Percentiles rank a stretch among this genome's conserved stretches.
Conservation (phyloP, 2,329 filamentous ascomycete species). For the Apiospora hydei region DNA sequence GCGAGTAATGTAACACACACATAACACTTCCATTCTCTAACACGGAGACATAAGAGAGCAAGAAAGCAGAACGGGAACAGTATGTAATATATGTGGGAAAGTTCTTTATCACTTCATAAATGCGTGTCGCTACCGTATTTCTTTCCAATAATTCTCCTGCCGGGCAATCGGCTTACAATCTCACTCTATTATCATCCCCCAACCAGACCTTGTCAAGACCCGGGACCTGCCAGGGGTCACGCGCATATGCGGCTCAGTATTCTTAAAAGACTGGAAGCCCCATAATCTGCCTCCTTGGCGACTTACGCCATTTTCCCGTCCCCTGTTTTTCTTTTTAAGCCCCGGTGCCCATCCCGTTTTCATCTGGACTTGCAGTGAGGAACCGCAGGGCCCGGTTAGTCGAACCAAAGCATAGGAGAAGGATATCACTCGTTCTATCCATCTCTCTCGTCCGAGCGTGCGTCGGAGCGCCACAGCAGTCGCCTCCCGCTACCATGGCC, state of each 20-base stretch:
- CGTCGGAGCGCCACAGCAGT: not conserved
- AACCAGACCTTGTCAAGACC: not conserved
- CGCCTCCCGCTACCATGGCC: conserved; percentile 24
- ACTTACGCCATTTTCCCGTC: not conserved
- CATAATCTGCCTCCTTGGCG: not conserved
- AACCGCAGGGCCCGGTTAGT: not conserved
- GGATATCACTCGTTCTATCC: conserved; percentile 7
- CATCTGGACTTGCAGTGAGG: not conserved
- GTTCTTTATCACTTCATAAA: not conserved
- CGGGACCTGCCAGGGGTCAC: not conserved
- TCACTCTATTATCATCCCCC: not conserved
- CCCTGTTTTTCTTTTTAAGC: not conserved
- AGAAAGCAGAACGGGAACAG: not conserved
- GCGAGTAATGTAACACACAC: not conserved
- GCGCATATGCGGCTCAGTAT: conserved; percentile 1
- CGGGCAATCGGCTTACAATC: not conserved
- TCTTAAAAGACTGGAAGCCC: not conserved
- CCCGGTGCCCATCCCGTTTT: not conserved
- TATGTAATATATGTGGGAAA: not conserved
- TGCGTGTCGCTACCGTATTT: not conserved
- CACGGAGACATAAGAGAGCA: not conserved
- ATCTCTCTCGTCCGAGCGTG: not conserved
- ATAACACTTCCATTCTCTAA: not conserved
- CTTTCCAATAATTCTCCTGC: not conserved
- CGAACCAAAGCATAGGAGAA: not conserved